Conservation (phyloP, 1,139 yeast species). For the Hansenula lynferdii region DNA sequence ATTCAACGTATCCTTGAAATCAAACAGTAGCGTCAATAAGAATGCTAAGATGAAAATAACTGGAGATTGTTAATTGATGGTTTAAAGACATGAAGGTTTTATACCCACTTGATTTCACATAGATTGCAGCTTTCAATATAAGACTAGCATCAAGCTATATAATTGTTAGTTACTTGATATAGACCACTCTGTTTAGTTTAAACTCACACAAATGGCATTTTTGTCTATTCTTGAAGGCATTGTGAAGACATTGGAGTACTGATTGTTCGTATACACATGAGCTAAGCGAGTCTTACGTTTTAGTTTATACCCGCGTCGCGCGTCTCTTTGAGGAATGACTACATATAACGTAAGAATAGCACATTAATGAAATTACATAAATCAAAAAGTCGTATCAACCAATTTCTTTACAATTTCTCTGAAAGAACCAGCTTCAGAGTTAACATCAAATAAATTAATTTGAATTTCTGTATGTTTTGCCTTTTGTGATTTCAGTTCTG, state of each 20-base stretch:
- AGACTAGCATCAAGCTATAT: constrained; percentile 6
- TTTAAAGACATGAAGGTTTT: background rate
- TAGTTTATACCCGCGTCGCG: no score
- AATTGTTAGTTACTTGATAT: background rate
- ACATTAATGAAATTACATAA: no score
- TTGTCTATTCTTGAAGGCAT: no score
- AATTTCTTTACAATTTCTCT: background rate
- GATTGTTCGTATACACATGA: no score
- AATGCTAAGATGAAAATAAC: constrained; percentile 8
- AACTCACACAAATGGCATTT: no score
- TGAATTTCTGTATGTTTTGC: background rate
- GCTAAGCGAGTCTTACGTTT: no score
- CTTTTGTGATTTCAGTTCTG: constrained; percentile 1
- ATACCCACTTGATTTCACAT: constrained; percentile 7
- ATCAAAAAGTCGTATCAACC: background rate
- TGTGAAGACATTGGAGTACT: no score
- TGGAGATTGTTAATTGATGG: background rate
- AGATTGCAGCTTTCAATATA: constrained; percentile 2
- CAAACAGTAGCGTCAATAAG: constrained; percentile 6
- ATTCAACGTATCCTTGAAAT: constrained; percentile 6
- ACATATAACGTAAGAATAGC: no score
- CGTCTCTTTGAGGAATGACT: no score
- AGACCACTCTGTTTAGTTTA: no score
- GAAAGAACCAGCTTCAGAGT: background rate
- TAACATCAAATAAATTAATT: background rate